These are phyloP conservation scores for Hymenoscyphus fraxineus DNA, from an alignment of 2,329 filamentous ascomycete species.

Conservation along the genomic window DNA sequence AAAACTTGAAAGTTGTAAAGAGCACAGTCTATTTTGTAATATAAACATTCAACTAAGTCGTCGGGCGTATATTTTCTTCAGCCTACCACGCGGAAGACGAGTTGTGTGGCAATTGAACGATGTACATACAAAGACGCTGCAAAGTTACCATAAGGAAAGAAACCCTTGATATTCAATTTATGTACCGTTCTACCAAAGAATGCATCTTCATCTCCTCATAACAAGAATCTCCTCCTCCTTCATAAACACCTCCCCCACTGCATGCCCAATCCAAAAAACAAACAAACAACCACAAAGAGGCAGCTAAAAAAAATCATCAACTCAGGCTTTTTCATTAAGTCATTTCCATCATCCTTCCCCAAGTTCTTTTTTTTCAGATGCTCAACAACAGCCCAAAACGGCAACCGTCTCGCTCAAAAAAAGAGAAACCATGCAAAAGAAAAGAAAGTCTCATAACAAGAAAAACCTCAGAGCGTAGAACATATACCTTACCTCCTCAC, in stretches of 20 bases:
- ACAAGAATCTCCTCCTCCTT: background rate
- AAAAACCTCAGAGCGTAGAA: background rate
- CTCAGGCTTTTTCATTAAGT: background rate
- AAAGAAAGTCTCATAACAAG: constrained; percentile 1
- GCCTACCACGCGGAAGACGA: no score
- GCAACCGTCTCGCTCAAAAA: background rate
- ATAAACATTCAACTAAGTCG: no score
- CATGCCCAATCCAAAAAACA: background rate
- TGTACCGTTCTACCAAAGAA: constrained; percentile 4
- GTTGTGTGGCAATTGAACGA: no score
- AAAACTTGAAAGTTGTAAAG: no score
- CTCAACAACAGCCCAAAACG: background rate
- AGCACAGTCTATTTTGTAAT: no score
- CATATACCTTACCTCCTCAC: background rate
- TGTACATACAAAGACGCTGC: background rate
- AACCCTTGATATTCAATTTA: constrained; percentile 16
- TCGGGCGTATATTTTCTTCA: no score
- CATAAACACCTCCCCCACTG: constrained; percentile 1
- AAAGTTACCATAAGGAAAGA: background rate
- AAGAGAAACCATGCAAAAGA: background rate
- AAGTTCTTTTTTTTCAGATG: background rate
- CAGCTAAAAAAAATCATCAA: background rate
- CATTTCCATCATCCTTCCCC: background rate
- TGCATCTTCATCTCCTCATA: background rate
- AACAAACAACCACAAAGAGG: background rate